phyloP scores from a whole-genome alignment of 176 grass and related monocot genomes.

The Areca catechu region DNA sequence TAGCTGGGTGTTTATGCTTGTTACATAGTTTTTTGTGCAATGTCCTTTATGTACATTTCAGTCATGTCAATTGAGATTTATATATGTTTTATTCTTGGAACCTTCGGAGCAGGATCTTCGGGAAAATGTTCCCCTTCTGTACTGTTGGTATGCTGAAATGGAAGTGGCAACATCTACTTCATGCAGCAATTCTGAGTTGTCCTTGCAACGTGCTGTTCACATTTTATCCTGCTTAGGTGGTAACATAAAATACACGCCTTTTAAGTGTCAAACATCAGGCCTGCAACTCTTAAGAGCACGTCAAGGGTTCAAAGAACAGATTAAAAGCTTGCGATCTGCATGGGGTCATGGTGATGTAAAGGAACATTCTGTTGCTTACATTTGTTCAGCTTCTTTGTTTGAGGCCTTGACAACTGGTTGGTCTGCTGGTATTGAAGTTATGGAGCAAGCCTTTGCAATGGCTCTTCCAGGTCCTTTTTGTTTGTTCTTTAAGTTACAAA shows the following conservation, averaged over 20 bases:
- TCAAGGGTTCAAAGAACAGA: slow-evolving; percentile 92
- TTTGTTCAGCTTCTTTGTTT: slow-evolving; percentile 80
- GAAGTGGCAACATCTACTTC: slow-evolving; percentile 44
- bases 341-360: slow-evolving; percentile 39
- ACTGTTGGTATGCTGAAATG: slow-evolving; percentile 83
- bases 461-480: slow-evolving; percentile 54
- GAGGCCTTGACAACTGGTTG: slow-evolving; percentile 71
- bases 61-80: not conserved
- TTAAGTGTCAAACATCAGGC: slow-evolving; percentile 37
- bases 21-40: not conserved
- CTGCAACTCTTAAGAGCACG: slow-evolving; percentile 68
- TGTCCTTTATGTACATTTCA: not conserved
- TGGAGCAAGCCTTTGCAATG: slow-evolving; percentile 60
- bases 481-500: slow-evolving; percentile 8
- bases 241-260: slow-evolving; percentile 63
- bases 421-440: slow-evolving; percentile 63
- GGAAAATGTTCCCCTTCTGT: slow-evolving; percentile 63
- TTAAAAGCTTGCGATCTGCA: slow-evolving; percentile 45
- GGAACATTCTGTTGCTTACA: slow-evolving; percentile 66
- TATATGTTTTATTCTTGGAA: slow-evolving; percentile 1
- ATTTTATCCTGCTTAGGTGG: slow-evolving; percentile 76
- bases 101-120: slow-evolving; percentile 43
- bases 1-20: too few relatives aligned
- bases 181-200: slow-evolving; percentile 39
- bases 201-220: slow-evolving; percentile 50